Conservation (phyloP, 1,284 basidiomycete genomes). For the Grifola frondosa region DNA sequence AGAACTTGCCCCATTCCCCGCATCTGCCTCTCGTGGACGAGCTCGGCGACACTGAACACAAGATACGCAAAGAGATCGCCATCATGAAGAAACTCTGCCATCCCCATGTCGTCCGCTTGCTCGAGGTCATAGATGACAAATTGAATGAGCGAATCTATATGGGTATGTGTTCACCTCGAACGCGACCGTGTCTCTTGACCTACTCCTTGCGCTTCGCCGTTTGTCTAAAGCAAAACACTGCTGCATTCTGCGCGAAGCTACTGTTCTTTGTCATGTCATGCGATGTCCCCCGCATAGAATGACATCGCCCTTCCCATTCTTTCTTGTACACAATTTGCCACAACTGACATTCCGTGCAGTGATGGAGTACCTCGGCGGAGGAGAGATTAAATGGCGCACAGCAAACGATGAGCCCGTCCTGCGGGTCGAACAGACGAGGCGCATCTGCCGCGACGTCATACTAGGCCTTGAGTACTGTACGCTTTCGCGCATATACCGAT, state of each 20-base stretch:
- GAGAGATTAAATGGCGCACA: constrained; percentile 89
- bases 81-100: constrained; percentile 98
- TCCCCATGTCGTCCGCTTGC: constrained; percentile 87
- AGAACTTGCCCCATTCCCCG: constrained; percentile 51
- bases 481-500: constrained; percentile 27
- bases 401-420: constrained; percentile 68
- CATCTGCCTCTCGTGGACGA: constrained; percentile 58
- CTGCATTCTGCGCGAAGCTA: not conserved
- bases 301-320: not conserved
- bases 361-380: constrained; percentile 94
- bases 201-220: constrained; percentile 17
- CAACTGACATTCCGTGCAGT: constrained; percentile 46
- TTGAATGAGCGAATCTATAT: constrained; percentile 91
- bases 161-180: constrained; percentile 57
- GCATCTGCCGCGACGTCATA: constrained; percentile 90
- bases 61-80: constrained; percentile 89
- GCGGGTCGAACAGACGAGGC: constrained; percentile 79
- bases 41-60: constrained; percentile 72
- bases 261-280: not conserved
- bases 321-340: not conserved
- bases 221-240: not conserved
- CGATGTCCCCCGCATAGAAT: not conserved
- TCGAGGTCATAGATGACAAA: constrained; percentile 95
- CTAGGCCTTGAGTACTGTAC: constrained; percentile 91
- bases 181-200: too few relatives aligned